Evolutionary conservation across 495 filamentous ascomycete genomes (phyloP).

Genomic region (Chaetomium cochliodes): DNA sequence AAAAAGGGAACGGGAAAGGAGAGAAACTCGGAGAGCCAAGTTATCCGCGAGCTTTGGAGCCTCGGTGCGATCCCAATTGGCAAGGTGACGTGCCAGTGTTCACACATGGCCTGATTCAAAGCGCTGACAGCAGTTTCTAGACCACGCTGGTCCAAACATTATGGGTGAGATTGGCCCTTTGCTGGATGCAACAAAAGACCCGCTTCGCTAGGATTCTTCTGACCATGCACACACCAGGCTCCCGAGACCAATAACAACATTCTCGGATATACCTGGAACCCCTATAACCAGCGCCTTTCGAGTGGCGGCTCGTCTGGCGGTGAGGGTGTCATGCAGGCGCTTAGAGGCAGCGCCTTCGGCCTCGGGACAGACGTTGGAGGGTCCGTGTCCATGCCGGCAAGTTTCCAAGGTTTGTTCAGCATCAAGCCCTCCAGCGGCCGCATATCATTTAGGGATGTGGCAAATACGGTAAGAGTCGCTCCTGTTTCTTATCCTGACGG

Average conservation of each 20-base stretch:
- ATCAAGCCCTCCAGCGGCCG: conserved; percentile 60
- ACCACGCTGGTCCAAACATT: too few relatives aligned
- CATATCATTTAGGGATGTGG: conserved; percentile 47
- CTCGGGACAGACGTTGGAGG: conserved; percentile 73
- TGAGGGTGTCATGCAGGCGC: conserved; percentile 34
- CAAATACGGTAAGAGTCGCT: conserved; percentile 22
- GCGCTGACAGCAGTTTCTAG: too few relatives aligned
- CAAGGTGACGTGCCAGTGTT: conserved; percentile 39
- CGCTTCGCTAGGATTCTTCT: not conserved
- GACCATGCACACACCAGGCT: conserved; percentile 6
- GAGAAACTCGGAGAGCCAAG: conserved; percentile 43
- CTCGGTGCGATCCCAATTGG: conserved; percentile 39
- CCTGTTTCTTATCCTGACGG: not conserved
- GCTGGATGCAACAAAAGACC: not conserved
- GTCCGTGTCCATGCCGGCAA: conserved; percentile 58
- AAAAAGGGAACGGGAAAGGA: conserved; percentile 50
- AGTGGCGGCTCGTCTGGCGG: conserved; percentile 66
- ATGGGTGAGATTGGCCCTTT: too few relatives aligned
- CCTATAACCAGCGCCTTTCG: conserved; percentile 57
- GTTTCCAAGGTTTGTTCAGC: conserved; percentile 58
- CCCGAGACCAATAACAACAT: conserved; percentile 61
- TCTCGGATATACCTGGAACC: conserved; percentile 65
- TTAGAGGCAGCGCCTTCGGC: conserved; percentile 42
- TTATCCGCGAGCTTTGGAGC: conserved; percentile 25
- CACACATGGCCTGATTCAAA: too few relatives aligned